These are phyloP conservation scores for Glaciozyma antarctica DNA, from an alignment of 768 basidiomycete species.

Conservation along the genomic window DNA sequence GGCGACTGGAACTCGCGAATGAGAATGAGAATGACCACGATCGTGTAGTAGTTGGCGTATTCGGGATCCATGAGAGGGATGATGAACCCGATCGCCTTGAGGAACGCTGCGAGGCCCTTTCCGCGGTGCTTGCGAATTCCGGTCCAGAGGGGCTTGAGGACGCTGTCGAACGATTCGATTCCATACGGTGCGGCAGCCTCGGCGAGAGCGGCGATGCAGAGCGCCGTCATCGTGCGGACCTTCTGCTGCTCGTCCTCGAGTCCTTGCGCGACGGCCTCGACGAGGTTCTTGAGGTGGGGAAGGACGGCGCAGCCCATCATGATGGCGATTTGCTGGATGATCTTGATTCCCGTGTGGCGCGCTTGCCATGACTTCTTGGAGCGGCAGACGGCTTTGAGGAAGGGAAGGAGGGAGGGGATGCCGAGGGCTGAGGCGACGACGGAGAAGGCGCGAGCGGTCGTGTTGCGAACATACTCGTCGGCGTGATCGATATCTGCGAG, in stretches of 20 bases:
- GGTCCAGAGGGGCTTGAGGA: conserved; percentile 85
- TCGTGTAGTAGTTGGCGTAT: conserved; percentile 97
- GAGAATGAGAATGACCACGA: conserved; percentile 91
- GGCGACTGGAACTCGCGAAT: conserved; percentile 98
- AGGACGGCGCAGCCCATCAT: conserved; percentile 99
- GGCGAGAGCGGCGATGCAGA: conserved; percentile 83
- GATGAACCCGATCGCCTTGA: conserved; percentile 98
- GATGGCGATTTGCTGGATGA: conserved; percentile 98
- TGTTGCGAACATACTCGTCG: conserved; percentile 98
- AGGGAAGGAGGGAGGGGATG: conserved; percentile 92
- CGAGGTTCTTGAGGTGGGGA: conserved; percentile 90
- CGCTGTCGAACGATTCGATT: conserved; percentile 98
- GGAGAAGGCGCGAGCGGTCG: conserved; percentile 92
- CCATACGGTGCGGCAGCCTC: conserved; percentile 97
- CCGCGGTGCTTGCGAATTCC: conserved; percentile 92
- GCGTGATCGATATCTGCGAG: conserved; percentile 87
- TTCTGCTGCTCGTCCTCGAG: conserved; percentile 92
- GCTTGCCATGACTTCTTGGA: conserved; percentile 99
- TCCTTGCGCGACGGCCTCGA: conserved; percentile 89
- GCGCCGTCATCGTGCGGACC: conserved; percentile 89
- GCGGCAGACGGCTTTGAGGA: conserved; percentile 95
- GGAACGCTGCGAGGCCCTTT: conserved; percentile 85
- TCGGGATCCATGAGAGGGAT: conserved; percentile 99
- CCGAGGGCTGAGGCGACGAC: conserved; percentile 98
- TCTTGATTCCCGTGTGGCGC: conserved; percentile 96